Evolutionary conservation across 2,329 filamentous ascomycete genomes (phyloP), one percentile per base, ranked within the genome.

Genomic region (Penicillium digitatum): DNA sequence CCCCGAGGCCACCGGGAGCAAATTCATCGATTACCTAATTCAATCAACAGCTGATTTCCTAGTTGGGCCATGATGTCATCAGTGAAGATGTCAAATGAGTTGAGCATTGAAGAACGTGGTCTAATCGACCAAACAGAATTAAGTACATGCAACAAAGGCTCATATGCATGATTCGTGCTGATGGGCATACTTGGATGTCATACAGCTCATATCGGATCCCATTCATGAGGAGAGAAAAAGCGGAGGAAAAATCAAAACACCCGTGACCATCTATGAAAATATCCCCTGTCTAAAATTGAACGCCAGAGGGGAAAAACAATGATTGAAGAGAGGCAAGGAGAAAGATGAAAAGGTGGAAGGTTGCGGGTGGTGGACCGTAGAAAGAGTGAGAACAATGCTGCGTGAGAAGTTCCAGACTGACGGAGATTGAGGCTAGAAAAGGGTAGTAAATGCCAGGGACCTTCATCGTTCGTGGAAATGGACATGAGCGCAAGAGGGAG

Each of bases 201-300:
- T 50, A 29, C 27, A 50, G 48, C 38, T 50, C 14, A 32, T 43
- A 43, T 43, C 37, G 29, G 29, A 26, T 54, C 49, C 37, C 22
- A 39, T 52, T 60, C 56, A 40, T 56, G 26, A 48, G 29, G 18
- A 9, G 24, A 37, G 32, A 26, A 27, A 18, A 3, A 20, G 34
- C 2, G 37, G 11, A 16, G 37, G 11, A 16, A 37, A 34, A 26
- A 10, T 8, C 8, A 37, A 45, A 54, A 44, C 37, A 39, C 27
- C 48, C 18, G 27, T 34, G 11, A 34, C 48, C 42, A 34, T 56
- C 42, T 52, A 55, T 46, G 34, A 10, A 35, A 54, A 29, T 42
- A 44, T 40, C 35, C 57, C 22, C 29, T 12, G 20, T 65, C 59
- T 61, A 61, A 61, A 40, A 53, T 34, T 40, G 43, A 62, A 64